Evolutionary conservation across 805 yeast species (phyloP).

Genomic region (Schwanniomyces sp.): DNA sequence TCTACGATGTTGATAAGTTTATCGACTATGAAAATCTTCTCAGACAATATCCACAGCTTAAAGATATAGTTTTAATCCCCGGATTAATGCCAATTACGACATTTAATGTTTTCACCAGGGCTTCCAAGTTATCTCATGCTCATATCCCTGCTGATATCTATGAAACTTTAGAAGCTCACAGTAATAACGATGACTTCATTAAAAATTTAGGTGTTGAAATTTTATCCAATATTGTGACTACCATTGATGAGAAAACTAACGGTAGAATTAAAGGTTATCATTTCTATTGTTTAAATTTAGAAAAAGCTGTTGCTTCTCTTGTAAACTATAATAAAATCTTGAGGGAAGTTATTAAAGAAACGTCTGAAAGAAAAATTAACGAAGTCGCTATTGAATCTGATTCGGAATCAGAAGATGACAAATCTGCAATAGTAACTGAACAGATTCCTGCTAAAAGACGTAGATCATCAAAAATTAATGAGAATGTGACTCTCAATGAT

Average conservation of each 20-base stretch:
- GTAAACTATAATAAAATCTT: conserved; percentile 62
- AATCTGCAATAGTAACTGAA: conserved; percentile 11
- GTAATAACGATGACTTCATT: conserved; percentile 72
- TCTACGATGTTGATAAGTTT: conserved; percentile 83
- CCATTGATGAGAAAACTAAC: conserved; percentile 51
- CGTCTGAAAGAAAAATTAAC: conserved; percentile 8
- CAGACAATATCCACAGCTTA: conserved; percentile 39
- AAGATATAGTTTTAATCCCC: conserved; percentile 65
- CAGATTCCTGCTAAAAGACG: conserved; percentile 21
- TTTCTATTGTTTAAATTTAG: conserved; percentile 89
- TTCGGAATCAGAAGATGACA: conserved; percentile 34
- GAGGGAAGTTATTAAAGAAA: conserved; percentile 37
- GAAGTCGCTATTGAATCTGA: conserved; percentile 43
- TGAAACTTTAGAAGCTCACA: conserved; percentile 53
- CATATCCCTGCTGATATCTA: conserved; percentile 63
- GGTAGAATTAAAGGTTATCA: conserved; percentile 80
- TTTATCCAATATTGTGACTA: conserved; percentile 60
- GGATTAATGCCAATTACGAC: conserved; percentile 93
- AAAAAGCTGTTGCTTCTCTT: conserved; percentile 86
- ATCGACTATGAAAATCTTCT: conserved; percentile 59
- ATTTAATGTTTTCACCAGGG: conserved; percentile 76
- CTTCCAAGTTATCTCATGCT: conserved; percentile 87
- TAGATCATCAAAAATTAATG: conserved; percentile 38
- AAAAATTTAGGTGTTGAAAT: conserved; percentile 81
- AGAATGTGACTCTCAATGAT: conserved; percentile 31